Percentiles rank a stretch among this genome's conserved stretches.
Conservation (phyloP, 2,329 filamentous ascomycete genomes). For the Mariannaea sp. region DNA sequence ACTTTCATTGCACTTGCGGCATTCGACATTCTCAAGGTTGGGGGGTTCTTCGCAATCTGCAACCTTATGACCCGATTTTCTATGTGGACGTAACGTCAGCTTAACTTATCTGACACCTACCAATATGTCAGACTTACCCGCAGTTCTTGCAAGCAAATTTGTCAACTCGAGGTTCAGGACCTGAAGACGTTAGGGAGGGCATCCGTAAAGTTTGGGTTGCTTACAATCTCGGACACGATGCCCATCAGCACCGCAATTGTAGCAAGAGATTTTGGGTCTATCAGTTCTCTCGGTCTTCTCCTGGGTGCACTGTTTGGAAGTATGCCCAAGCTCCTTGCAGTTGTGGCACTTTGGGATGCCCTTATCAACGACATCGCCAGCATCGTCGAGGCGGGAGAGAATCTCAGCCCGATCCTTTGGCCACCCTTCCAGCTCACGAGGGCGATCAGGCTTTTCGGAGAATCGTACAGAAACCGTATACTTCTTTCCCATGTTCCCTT, state of each 20-base stretch:
- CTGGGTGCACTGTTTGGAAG: constrained; percentile 61
- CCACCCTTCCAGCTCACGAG: constrained; percentile 64
- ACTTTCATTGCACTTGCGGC: constrained; percentile 68
- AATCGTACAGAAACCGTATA: constrained; percentile 68
- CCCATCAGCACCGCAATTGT: constrained; percentile 66
- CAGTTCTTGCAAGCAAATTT: constrained; percentile 72
- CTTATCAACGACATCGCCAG: constrained; percentile 66
- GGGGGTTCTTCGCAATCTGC: constrained; percentile 63
- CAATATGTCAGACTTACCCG: constrained; percentile 47
- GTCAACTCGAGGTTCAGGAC: constrained; percentile 64
- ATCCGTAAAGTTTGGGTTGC: constrained; percentile 33
- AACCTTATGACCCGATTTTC: constrained; percentile 56
- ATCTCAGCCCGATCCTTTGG: constrained; percentile 64
- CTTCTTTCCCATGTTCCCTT: constrained; percentile 69
- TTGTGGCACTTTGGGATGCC: constrained; percentile 65
- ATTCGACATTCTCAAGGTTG: constrained; percentile 66
- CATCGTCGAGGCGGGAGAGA: constrained; percentile 65
- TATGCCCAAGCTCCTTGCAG: constrained; percentile 69
- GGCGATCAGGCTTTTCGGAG: constrained; percentile 59
- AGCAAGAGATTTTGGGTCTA: constrained; percentile 59
- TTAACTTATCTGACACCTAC: neutral
- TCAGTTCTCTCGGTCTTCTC: constrained; percentile 57
- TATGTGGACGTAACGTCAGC: too few species aligned
- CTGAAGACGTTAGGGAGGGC: constrained; percentile 41
- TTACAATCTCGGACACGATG: constrained; percentile 73